Percentiles rank a stretch among this genome's conserved stretches.
These are phyloP conservation scores for Coemansia sp. DNA, from an alignment of 192 early-diverging fungal genomes.

Conservation along the genomic window DNA sequence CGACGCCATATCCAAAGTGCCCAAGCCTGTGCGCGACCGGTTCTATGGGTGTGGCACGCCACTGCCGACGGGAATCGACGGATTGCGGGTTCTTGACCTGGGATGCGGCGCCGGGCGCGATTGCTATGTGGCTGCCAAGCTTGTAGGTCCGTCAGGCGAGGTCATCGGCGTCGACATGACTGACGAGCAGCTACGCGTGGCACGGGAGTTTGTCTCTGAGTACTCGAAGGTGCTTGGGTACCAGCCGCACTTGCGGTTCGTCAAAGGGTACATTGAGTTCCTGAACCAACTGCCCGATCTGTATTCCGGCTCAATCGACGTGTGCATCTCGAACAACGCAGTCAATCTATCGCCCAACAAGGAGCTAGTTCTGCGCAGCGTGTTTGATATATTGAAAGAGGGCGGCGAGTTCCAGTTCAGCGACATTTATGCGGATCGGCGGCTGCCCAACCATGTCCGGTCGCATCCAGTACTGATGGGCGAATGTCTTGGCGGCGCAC, in stretches of 20 bases:
- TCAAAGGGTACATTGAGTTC: conserved; percentile 54
- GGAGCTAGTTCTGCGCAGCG: conserved; percentile 47
- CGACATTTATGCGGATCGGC: conserved; percentile 51
- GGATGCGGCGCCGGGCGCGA: conserved; percentile 54
- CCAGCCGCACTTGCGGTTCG: conserved; percentile 44
- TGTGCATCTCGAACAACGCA: conserved; percentile 53
- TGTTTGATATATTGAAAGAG: conserved; percentile 35
- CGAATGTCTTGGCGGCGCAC: conserved; percentile 48
- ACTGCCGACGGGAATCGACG: conserved; percentile 50
- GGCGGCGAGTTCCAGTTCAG: conserved; percentile 54
- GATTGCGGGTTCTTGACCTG: conserved; percentile 47
- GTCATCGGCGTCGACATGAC: conserved; percentile 57
- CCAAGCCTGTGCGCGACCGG: conserved; percentile 39
- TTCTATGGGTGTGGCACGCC: conserved; percentile 54
- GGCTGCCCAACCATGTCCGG: conserved; percentile 47
- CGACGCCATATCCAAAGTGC: conserved; percentile 37
- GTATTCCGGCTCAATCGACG: conserved; percentile 40
- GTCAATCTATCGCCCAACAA: conserved; percentile 57
- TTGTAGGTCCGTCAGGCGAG: conserved; percentile 48
- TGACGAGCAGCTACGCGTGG: conserved; percentile 52
- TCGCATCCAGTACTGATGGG: conserved; percentile 48
- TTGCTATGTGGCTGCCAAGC: conserved; percentile 52
- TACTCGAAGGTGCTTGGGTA: conserved; percentile 44
- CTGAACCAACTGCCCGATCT: conserved; percentile 36
- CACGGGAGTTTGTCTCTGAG: conserved; percentile 32